phyloP scores from a whole-genome alignment of 2,329 filamentous ascomycete species.

The Ramularia endophylla region DNA sequence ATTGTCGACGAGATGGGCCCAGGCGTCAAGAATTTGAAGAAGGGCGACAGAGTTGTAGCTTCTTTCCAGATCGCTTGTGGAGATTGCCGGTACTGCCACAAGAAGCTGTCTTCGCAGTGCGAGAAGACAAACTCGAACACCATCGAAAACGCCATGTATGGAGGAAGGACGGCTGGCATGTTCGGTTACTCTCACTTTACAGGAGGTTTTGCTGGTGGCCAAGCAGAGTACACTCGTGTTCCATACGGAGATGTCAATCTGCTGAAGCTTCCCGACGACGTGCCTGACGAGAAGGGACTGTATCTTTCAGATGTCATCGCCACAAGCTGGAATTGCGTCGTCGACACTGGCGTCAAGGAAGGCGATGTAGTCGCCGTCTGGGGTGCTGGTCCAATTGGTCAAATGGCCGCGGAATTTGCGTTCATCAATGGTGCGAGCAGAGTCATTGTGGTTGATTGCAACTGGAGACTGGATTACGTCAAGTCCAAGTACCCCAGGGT shows the following conservation, averaged over 20 bases:
- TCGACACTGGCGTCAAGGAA: conserved; percentile 74
- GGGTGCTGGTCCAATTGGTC: conserved; percentile 81
- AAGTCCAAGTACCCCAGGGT: conserved; percentile 59
- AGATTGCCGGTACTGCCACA: conserved; percentile 68
- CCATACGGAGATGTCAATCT: conserved; percentile 77
- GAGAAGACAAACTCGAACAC: conserved; percentile 73
- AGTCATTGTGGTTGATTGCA: conserved; percentile 74
- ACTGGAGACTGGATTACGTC: conserved; percentile 63
- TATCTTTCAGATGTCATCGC: conserved; percentile 75
- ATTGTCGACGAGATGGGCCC: conserved; percentile 43
- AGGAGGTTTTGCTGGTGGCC: conserved; percentile 79
- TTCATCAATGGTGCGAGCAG: conserved; percentile 66
- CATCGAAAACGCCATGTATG: conserved; percentile 69
- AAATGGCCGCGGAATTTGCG: conserved; percentile 64
- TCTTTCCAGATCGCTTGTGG: conserved; percentile 76
- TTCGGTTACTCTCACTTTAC: conserved; percentile 63
- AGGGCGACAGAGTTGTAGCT: conserved; percentile 62
- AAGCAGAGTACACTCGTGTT: conserved; percentile 80
- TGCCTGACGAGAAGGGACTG: conserved; percentile 78
- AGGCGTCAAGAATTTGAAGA: conserved; percentile 38
- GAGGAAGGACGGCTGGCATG: conserved; percentile 64
- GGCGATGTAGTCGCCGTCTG: conserved; percentile 76
- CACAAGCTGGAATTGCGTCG: conserved; percentile 76
- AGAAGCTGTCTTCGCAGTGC: conserved; percentile 74
- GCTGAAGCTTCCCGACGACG: conserved; percentile 67